These are phyloP conservation scores for Fraxinus latifolia DNA, from an alignment of 305 asterid genomes.

Conservation along the genomic window DNA sequence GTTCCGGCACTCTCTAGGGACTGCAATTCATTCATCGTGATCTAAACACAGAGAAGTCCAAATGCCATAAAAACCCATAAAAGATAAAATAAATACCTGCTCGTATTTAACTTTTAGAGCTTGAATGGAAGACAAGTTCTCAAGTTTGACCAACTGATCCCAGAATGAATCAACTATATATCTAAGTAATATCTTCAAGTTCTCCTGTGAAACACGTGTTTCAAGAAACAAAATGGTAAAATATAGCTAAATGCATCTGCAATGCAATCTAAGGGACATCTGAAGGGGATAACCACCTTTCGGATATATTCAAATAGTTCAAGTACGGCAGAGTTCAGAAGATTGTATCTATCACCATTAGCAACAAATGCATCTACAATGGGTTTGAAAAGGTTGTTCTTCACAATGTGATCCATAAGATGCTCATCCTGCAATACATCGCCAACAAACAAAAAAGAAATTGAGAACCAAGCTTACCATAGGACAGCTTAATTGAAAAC, in stretches of 20 bases:
- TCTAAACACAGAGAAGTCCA: slow-evolving; percentile 15
- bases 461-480: background rate
- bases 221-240: slow-evolving; percentile 17
- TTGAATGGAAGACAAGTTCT: slow-evolving; percentile 56
- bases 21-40: slow-evolving; percentile 35
- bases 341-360: slow-evolving; percentile 90
- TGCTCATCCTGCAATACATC: slow-evolving; percentile 77
- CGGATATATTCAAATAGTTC: slow-evolving; percentile 83
- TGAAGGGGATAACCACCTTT: slow-evolving; percentile 51
- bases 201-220: slow-evolving; percentile 61
- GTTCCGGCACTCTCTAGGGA: slow-evolving; percentile 60
- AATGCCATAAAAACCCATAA: slow-evolving; percentile 6
- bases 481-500: background rate
- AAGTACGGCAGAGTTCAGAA: slow-evolving; percentile 88
- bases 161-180: slow-evolving; percentile 84
- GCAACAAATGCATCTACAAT: slow-evolving; percentile 78
- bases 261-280: slow-evolving; percentile 12
- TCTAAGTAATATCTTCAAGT: slow-evolving; percentile 68
- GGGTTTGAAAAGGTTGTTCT: slow-evolving; percentile 76
- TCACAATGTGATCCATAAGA: slow-evolving; percentile 72
- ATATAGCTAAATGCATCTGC: slow-evolving; percentile 14
- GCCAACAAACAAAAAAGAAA: slow-evolving; percentile 3
- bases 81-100: slow-evolving; percentile 54
- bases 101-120: slow-evolving; percentile 86
- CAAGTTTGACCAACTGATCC: slow-evolving; percentile 77